These are phyloP conservation scores for Magnaporthales sp. DNA, from an alignment of 2,329 filamentous ascomycete genomes.

Conservation along the genomic window DNA sequence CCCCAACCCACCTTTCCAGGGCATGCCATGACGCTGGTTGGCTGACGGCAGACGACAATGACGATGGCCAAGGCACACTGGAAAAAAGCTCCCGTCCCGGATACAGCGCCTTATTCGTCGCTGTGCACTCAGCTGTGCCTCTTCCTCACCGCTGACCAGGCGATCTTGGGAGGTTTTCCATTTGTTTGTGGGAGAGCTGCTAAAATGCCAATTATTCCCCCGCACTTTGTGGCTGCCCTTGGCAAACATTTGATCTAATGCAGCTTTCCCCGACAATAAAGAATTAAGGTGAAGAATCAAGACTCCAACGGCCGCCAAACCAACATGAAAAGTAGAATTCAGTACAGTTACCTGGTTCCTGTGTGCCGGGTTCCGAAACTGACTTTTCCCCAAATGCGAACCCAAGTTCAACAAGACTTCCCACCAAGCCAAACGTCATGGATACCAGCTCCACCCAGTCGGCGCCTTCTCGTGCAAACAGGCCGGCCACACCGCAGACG, in stretches of 20 bases:
- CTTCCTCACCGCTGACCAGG: not conserved
- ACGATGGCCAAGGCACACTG: not conserved
- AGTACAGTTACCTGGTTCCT: not conserved
- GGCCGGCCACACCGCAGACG: not conserved
- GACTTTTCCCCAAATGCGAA: not conserved
- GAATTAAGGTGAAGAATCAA: not conserved
- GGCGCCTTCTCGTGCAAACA: slow-evolving; percentile 1
- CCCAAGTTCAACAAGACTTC: not conserved
- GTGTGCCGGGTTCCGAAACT: not conserved
- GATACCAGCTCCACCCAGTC: not conserved
- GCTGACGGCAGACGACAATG: not conserved
- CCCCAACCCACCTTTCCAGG: not conserved
- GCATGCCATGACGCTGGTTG: not conserved
- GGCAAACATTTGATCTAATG: not conserved
- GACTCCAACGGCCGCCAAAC: not conserved
- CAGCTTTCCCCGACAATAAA: not conserved
- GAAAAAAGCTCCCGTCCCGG: not conserved
- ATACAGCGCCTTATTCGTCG: not conserved
- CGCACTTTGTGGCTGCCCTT: not conserved
- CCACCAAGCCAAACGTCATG: not conserved
- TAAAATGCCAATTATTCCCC: not conserved
- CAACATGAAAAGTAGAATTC: not conserved
- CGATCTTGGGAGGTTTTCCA: not conserved
- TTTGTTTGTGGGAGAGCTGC: not conserved
- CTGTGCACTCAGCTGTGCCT: not conserved